Base-by-base conservation (phyloP, 1,284 basidiomycete species). In the Farysia itapuensis region DNA sequence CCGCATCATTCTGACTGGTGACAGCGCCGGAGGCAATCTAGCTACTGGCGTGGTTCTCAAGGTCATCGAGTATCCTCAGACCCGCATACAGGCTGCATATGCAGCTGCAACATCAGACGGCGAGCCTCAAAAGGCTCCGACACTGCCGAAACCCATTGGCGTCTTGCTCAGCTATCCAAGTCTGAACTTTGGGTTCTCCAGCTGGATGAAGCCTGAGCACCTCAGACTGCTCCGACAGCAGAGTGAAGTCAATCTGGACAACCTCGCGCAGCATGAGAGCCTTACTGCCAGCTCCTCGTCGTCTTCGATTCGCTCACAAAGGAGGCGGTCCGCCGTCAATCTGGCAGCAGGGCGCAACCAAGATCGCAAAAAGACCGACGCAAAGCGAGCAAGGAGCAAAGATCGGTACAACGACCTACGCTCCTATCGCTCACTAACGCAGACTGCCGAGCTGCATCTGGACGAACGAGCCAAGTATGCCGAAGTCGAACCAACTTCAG, bases 151-250 rank as follows among this genome's bases (percentile, higher is more conserved):
- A 19, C 94, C 94, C 1, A 80, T 87, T 34, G 88, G 89, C 1
- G 80, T 97, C 39, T 85, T 95, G 19, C 83, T 95, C 42, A 49
- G 88, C 81, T 84, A 83, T 60, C 79, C 81, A 3, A 79, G 79
- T 15, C 83, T 97, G 39, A 94, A 97, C 77, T 97, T 98, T 80
- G 94, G 95, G 76, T 97, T 93, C 75, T 67, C 61, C 5, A 73
- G 90, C 19, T 98, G 94, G 94, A 96, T 97, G 92, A 86, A 91
- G 35, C 86, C 87, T 1, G 83, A 84, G 16, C 86, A 95, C 76
- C 81, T 97, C 36, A 84, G 84, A 4, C 87, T 94, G 11, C 81
- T 97, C 11, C 83, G 88, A 78, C 89, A 63, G 42, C 70, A 72
- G 52, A 68, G 65, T 44, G 67, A 72, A 40, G 65, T 70, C 26